Conservation (phyloP, 2,329 filamentous ascomycete species). For the Penicillium nordicum region DNA sequence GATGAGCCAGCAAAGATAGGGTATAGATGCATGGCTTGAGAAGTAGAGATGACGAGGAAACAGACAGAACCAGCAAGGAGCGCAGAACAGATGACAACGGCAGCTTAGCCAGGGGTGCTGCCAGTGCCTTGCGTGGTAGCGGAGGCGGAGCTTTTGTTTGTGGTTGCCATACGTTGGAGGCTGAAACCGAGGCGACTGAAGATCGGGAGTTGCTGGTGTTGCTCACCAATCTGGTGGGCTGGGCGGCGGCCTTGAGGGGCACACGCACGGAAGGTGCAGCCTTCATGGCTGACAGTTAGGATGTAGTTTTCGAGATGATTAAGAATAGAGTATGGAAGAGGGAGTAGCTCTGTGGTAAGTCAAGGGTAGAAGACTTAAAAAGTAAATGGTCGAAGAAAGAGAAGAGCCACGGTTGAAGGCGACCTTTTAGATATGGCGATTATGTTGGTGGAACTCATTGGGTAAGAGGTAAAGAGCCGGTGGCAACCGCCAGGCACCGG, state of each 20-base stretch:
- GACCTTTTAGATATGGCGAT: conserved; percentile 6
- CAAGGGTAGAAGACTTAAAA: neutral
- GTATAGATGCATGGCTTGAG: conserved; percentile 68
- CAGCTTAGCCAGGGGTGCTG: conserved; percentile 35
- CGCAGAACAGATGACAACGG: conserved; percentile 38
- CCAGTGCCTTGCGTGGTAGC: conserved; percentile 23
- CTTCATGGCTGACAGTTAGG: conserved; percentile 23
- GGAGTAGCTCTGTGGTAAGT: neutral
- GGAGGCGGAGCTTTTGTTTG: conserved; percentile 19
- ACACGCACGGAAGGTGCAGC: conserved; percentile 29
- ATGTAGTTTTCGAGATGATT: neutral
- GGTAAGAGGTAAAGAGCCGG: conserved; percentile 15
- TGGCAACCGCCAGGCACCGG: conserved; percentile 27
- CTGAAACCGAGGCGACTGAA: conserved; percentile 30
- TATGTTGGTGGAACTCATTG: conserved; percentile 1
- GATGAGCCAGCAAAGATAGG: conserved; percentile 57
- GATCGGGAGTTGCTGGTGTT: conserved; percentile 34
- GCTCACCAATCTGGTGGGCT: conserved; percentile 28
- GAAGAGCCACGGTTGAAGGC: conserved; percentile 9
- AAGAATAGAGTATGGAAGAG: neutral
- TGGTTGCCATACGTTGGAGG: conserved; percentile 23
- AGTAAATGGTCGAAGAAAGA: neutral
- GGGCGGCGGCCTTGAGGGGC: conserved; percentile 14
- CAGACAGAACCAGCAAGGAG: conserved; percentile 36
- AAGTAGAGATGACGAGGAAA: conserved; percentile 50